Evolutionary conservation across 257 asterid species (phyloP).

Genomic region (Gentiana macrophylla): DNA sequence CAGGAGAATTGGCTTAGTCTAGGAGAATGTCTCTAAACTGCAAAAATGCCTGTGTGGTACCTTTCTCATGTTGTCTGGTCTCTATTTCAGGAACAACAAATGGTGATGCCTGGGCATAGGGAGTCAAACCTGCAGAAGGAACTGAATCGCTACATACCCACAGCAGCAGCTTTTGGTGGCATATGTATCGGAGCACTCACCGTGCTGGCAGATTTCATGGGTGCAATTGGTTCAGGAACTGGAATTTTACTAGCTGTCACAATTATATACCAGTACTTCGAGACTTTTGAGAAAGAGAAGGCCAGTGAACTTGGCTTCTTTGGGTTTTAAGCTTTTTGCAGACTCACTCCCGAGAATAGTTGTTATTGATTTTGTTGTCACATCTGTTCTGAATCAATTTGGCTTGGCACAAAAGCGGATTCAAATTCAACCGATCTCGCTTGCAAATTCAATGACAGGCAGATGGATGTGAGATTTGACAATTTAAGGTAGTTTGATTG

Average conservation of each 20-base stretch:
- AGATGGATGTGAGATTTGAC: too few relatives aligned
- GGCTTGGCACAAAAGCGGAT: too few relatives aligned
- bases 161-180: slow-evolving; percentile 93
- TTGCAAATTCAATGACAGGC: too few relatives aligned
- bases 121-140: slow-evolving; percentile 81
- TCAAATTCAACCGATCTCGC: too few relatives aligned
- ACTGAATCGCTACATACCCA: slow-evolving; percentile 84
- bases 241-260: slow-evolving; percentile 83
- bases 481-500: too few relatives aligned
- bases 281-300: slow-evolving; percentile 87
- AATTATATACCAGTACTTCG: slow-evolving; percentile 80
- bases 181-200: slow-evolving; percentile 82
- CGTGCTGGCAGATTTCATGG: slow-evolving; percentile 88
- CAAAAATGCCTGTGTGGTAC: too few relatives aligned
- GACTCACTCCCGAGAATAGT: background rate
- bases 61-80: background rate
- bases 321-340: slow-evolving; percentile 39
- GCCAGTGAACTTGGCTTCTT: slow-evolving; percentile 88
- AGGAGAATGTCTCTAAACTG: too few relatives aligned
- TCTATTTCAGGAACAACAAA: slow-evolving; percentile 73
- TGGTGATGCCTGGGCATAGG: slow-evolving; percentile 95
- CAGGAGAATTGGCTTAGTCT: too few relatives aligned
- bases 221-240: slow-evolving; percentile 89
- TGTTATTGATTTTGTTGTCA: background rate
- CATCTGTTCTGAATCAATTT: background rate